Conservation (phyloP, 768 basidiomycete genomes). For the Russula vinacea region DNA sequence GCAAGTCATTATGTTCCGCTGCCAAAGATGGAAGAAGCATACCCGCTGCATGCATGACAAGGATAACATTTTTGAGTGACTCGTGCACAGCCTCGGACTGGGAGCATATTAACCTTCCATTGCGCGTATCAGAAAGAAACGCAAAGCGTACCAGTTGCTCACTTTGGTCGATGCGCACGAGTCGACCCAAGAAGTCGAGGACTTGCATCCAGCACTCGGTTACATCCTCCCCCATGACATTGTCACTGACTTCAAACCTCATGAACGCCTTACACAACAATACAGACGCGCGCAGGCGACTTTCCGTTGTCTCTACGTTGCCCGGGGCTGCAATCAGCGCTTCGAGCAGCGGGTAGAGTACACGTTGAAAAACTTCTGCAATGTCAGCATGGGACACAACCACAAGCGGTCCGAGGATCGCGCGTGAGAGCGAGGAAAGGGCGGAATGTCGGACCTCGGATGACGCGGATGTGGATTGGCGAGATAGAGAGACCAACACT, state of each 20-base stretch:
- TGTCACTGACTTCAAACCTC: conserved; percentile 81
- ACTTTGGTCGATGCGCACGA: conserved; percentile 81
- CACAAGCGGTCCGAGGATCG: conserved; percentile 29
- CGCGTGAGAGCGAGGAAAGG: conserved; percentile 56
- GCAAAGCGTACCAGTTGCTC: conserved; percentile 74
- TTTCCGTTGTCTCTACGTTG: conserved; percentile 84
- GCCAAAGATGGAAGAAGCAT: conserved; percentile 70
- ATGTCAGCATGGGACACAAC: conserved; percentile 53
- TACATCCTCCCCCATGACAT: conserved; percentile 53
- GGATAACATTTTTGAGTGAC: conserved; percentile 91
- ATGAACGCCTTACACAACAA: conserved; percentile 94
- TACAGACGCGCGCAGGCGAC: conserved; percentile 81
- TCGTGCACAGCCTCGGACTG: conserved; percentile 96
- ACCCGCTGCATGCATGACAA: conserved; percentile 91
- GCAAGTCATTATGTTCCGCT: conserved; percentile 42
- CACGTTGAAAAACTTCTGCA: conserved; percentile 81
- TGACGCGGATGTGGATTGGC: conserved; percentile 24
- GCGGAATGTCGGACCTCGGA: conserved; percentile 40
- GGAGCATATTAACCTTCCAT: conserved; percentile 7
- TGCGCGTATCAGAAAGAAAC: neutral
- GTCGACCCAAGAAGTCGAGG: conserved; percentile 79
- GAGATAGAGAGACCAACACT: conserved; percentile 22
- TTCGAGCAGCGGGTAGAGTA: conserved; percentile 88
- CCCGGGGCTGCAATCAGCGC: conserved; percentile 85
- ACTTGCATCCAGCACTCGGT: conserved; percentile 84